Evolutionary conservation across 352 stramenopile genomes (phyloP).

Genomic region (Pythium aphanidermatum): DNA sequence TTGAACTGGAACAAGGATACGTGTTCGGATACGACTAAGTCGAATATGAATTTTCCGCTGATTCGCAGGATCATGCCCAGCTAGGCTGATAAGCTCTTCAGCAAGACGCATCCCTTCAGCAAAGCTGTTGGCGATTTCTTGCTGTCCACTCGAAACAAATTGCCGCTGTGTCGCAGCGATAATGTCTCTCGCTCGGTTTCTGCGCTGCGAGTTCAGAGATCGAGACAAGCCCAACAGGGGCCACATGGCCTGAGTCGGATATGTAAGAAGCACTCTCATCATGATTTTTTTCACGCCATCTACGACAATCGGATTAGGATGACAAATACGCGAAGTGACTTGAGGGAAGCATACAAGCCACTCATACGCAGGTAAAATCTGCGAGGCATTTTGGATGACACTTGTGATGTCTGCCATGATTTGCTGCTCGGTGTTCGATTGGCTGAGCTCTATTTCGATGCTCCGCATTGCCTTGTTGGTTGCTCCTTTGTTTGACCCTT

Average conservation of each 20-base stretch:
- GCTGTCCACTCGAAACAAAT: constrained; percentile 49
- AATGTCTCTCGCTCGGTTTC: constrained; percentile 59
- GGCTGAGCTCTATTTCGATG: constrained; percentile 48
- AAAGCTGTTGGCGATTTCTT: constrained; percentile 81
- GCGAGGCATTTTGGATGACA: constrained; percentile 49
- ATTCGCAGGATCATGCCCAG: constrained; percentile 79
- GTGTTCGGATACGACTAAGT: constrained; percentile 54
- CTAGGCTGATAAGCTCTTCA: constrained; percentile 91
- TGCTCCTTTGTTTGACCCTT: constrained; percentile 22
- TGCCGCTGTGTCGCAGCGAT: constrained; percentile 53
- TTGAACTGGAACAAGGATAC: constrained; percentile 81
- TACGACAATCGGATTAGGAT: constrained; percentile 83
- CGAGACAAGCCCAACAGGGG: constrained; percentile 92
- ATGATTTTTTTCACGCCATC: constrained; percentile 92
- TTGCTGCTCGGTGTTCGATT: constrained; percentile 47
- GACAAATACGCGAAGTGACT: constrained; percentile 94
- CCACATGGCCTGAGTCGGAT: constrained; percentile 97
- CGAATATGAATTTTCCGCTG: constrained; percentile 81
- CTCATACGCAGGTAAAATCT: constrained; percentile 78
- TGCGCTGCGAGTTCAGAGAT: constrained; percentile 80
- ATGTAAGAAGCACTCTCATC: constrained; percentile 87
- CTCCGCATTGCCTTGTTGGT: constrained; percentile 64
- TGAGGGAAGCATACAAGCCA: constrained; percentile 98
- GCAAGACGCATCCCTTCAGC: constrained; percentile 88
- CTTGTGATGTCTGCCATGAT: constrained; percentile 63